Conservation (phyloP, 2,329 filamentous ascomycete species). For the Metarhizium guizhouense region DNA sequence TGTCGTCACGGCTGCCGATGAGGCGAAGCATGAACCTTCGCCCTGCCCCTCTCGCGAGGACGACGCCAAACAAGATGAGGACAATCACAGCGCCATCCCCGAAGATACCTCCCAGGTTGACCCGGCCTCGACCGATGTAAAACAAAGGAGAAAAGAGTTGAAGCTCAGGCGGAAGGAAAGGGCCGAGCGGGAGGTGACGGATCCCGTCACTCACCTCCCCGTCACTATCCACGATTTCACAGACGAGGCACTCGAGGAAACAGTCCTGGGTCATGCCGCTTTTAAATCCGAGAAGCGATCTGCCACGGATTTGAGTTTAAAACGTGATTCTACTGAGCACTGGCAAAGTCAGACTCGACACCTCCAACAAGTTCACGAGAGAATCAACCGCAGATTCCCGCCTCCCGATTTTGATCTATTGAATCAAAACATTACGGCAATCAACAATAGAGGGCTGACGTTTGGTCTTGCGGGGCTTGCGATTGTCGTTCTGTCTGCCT, state of each 20-base stretch:
- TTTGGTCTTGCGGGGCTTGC: slow-evolving; percentile 27
- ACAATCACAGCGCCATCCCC: slow-evolving; percentile 11
- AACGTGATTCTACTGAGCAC: slow-evolving; percentile 30
- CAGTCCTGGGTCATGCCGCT: slow-evolving; percentile 21
- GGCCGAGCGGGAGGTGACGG: slow-evolving; percentile 56
- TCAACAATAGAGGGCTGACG: slow-evolving; percentile 25
- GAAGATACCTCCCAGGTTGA: slow-evolving; percentile 28
- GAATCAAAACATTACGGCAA: slow-evolving; percentile 20
- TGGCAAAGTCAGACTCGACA: slow-evolving; percentile 25
- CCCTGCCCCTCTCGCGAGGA: slow-evolving; percentile 1
- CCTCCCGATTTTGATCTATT: slow-evolving; percentile 38
- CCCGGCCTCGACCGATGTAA: slow-evolving; percentile 30
- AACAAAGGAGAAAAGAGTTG: slow-evolving; percentile 38
- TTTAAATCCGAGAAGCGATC: slow-evolving; percentile 27
- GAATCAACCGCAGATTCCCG: slow-evolving; percentile 36
- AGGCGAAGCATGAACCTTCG: background rate
- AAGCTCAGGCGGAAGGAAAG: slow-evolving; percentile 35
- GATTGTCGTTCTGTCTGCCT: slow-evolving; percentile 17
- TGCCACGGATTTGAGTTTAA: slow-evolving; percentile 27
- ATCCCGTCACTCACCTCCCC: slow-evolving; percentile 63
- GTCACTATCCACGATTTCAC: slow-evolving; percentile 62
- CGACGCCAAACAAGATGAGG: slow-evolving; percentile 5
- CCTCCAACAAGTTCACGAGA: slow-evolving; percentile 29
- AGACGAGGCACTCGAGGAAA: slow-evolving; percentile 42
- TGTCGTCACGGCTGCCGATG: background rate